Conservation (phyloP, 257 asterid genomes). For the Scutellaria baicalensis region DNA sequence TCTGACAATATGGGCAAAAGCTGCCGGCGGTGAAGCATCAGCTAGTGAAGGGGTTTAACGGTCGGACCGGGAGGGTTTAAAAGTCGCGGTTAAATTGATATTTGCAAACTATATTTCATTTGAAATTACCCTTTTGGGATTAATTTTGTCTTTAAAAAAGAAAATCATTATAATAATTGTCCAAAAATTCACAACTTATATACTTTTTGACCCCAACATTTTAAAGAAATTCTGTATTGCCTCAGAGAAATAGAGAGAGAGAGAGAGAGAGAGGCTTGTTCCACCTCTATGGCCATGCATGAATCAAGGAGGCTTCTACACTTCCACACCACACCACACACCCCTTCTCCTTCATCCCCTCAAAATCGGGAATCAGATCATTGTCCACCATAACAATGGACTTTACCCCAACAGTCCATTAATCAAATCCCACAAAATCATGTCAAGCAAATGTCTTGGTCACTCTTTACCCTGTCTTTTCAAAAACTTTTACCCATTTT, state of each 20-base stretch:
- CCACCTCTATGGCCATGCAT: conserved; percentile 26
- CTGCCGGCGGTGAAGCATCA: background rate
- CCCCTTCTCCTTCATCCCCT: conserved; percentile 2
- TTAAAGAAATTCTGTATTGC: background rate
- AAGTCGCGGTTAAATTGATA: too few species aligned
- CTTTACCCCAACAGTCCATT: background rate
- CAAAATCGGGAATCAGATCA: conserved; percentile 10
- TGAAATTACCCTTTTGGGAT: too few species aligned
- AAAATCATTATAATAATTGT: too few species aligned
- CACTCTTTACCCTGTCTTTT: background rate
- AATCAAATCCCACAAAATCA: conserved; percentile 4
- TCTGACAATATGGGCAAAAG: background rate
- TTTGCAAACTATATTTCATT: too few species aligned
- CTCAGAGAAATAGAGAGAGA: background rate
- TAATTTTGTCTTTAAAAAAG: too few species aligned
- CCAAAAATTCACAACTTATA: too few species aligned
- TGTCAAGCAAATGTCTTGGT: background rate
- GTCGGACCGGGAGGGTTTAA: background rate
- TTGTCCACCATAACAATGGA: conserved; percentile 12
- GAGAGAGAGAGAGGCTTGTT: background rate
- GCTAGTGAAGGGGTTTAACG: background rate
- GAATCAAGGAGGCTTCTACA: conserved; percentile 20
- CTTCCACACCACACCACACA: background rate
- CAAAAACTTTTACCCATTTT: background rate
- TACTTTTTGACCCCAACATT: too few species aligned